A percentile compares a stretch with the other conserved stretches of the same genome.
phyloP scores from a whole-genome alignment of 345 rosid genomes.

The Geranium brycei region DNA sequence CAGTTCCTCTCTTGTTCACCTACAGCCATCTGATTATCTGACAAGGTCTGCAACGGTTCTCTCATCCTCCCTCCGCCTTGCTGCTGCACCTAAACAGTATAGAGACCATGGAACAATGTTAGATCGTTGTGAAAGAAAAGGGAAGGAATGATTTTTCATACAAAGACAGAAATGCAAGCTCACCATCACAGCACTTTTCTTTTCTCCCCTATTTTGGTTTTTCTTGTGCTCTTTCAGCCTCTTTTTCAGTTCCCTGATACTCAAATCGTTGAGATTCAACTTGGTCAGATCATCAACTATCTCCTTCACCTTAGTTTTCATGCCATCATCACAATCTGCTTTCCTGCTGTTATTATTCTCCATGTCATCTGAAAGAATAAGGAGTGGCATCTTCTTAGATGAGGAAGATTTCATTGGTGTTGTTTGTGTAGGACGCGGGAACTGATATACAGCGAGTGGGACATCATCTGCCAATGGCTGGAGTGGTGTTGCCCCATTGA shows the following conservation, averaged over 20 bases:
- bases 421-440: neutral
- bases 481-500: neutral
- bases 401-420: neutral
- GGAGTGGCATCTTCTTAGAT: neutral
- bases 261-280: neutral
- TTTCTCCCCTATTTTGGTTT: neutral
- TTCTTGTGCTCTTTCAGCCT: neutral
- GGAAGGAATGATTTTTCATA: too few species aligned
- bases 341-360: neutral
- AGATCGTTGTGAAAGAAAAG: neutral
- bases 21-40: neutral
- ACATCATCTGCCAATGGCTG: neutral
- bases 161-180: neutral
- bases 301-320: too few species aligned
- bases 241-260: neutral
- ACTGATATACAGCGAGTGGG: neutral
- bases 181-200: neutral
- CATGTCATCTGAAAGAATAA: neutral
- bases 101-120: neutral
- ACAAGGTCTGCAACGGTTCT: neutral
- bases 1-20: neutral
- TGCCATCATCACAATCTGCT: too few species aligned
- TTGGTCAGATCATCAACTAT: too few species aligned
- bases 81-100: neutral
- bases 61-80: neutral